Evolutionary conservation across 495 filamentous ascomycete genomes (phyloP), one percentile per base, ranked within the genome.

Genomic region (Penicillium cinerascens): DNA sequence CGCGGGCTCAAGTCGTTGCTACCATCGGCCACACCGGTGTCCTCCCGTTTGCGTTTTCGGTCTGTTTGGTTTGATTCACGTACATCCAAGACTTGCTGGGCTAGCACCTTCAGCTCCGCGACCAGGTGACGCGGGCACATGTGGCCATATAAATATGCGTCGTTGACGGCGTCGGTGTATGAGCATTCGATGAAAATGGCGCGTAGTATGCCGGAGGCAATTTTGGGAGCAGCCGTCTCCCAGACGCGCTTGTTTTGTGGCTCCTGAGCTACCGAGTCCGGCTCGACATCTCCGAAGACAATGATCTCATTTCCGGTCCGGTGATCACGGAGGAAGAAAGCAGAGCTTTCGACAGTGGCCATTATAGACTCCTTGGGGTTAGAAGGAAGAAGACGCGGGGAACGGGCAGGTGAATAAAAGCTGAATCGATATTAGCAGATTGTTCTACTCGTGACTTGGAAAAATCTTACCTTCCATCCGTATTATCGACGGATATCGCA

Each of bases 101-200:
- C 93, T 0, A 98, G 76, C 0, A 74, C 78, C 41, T 72, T 76
- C 59, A 98, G 73, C 65, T 98, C 93, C 21, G 82, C 76, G 38
- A 87, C 79, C 4, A 98, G 70, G 64, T 90, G 91, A 4, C 86
- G 78, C 1, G 93, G 92, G 6, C 86, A 84, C 2, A 98, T 78
- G 61, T 98, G 93, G 2, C 93, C 93, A 62, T 87, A 98, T 2
- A 98, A 78, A 7, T 79, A 78, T 23, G 84, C 81, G 46, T 92
- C 87, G 15, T 83, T 76, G 54, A 87, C 84, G 7, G 77, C 77
- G 60, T 96, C 84, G 54, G 87, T 87, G 65, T 89, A 98, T 26
- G 87, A 92, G 65, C 93, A 97, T 75, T 98, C 93, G 59, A 98
- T 96, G 62, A 97, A 89, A 6, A 98, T 85, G 9, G 86, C 92